These are phyloP conservation scores for Mycena rebaudengoi DNA, from an alignment of 768 basidiomycete genomes.

Conservation along the genomic window DNA sequence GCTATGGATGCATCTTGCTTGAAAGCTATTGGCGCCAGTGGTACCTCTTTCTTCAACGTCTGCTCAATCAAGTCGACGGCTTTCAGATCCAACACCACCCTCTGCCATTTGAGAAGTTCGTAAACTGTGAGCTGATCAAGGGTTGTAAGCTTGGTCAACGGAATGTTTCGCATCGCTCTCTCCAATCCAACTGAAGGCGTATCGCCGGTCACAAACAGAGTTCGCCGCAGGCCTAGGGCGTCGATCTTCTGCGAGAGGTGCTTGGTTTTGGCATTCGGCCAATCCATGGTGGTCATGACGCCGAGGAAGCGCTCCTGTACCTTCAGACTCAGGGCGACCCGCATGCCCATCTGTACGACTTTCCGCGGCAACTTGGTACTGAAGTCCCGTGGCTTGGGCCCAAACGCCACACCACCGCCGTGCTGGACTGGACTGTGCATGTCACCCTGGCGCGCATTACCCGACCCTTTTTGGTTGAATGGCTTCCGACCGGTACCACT, in stretches of 20 bases:
- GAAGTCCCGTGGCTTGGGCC: slow-evolving; percentile 92
- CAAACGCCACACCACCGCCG: slow-evolving; percentile 93
- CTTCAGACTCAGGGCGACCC: slow-evolving; percentile 87
- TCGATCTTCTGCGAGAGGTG: slow-evolving; percentile 70
- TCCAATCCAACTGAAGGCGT: slow-evolving; percentile 63
- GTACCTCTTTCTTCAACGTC: slow-evolving; percentile 60
- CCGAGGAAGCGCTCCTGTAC: slow-evolving; percentile 78
- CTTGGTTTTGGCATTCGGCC: slow-evolving; percentile 79
- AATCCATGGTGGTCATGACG: slow-evolving; percentile 75
- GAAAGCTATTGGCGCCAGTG: slow-evolving; percentile 33
- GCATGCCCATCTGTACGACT: slow-evolving; percentile 92
- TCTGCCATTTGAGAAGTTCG: slow-evolving; percentile 84
- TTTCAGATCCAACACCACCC: slow-evolving; percentile 80
- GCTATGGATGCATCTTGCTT: background rate
- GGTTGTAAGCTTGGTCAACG: slow-evolving; percentile 68
- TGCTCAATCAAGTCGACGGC: slow-evolving; percentile 84
- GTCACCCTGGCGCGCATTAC: slow-evolving; percentile 90
- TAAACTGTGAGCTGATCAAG: slow-evolving; percentile 79
- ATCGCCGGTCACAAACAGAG: slow-evolving; percentile 79
- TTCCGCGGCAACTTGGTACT: slow-evolving; percentile 93
- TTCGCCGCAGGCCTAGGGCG: slow-evolving; percentile 72
- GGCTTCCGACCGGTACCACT: slow-evolving; percentile 90
- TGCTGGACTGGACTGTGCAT: slow-evolving; percentile 85
- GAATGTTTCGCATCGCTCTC: slow-evolving; percentile 75
- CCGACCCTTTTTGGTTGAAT: slow-evolving; percentile 90